These are phyloP conservation scores for Vinca minor DNA, from an alignment of 257 asterid genomes.

Conservation along the genomic window DNA sequence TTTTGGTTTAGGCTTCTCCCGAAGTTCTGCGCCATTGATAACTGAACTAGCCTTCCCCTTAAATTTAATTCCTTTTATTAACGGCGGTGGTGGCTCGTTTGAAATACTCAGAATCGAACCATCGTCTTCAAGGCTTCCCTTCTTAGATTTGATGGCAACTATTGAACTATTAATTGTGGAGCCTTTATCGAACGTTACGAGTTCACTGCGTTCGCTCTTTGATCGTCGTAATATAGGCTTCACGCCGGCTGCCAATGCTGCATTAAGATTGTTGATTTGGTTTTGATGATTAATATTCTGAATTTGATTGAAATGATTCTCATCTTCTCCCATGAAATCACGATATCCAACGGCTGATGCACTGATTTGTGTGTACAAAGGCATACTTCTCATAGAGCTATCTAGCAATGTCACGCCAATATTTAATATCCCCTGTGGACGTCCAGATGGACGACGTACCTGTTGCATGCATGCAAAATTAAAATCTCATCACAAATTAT, in stretches of 20 bases:
- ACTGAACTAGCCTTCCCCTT: constrained; percentile 73
- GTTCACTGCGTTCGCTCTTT: constrained; percentile 64
- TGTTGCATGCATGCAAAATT: constrained; percentile 15
- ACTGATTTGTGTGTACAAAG: constrained; percentile 49
- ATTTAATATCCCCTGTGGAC: constrained; percentile 82
- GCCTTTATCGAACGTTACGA: constrained; percentile 26
- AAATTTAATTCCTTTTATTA: constrained; percentile 8
- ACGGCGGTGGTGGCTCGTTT: constrained; percentile 37
- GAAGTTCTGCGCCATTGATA: constrained; percentile 49
- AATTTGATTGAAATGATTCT: constrained; percentile 11
- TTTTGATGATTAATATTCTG: neutral
- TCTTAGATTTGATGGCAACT: constrained; percentile 24
- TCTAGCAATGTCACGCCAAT: constrained; percentile 78
- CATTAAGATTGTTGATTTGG: neutral
- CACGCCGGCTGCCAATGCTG: neutral
- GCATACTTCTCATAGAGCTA: constrained; percentile 74
- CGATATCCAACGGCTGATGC: constrained; percentile 62
- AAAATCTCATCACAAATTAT: neutral
- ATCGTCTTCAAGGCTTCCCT: constrained; percentile 27
- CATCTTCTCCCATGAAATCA: constrained; percentile 41
- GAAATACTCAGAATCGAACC: constrained; percentile 57
- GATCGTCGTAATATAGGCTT: constrained; percentile 44
- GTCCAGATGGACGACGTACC: constrained; percentile 88
- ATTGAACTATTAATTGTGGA: constrained; percentile 34
- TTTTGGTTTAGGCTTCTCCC: constrained; percentile 29